Conservation (phyloP, 2,329 filamentous ascomycete species). For the Trichoderma gracile region DNA sequence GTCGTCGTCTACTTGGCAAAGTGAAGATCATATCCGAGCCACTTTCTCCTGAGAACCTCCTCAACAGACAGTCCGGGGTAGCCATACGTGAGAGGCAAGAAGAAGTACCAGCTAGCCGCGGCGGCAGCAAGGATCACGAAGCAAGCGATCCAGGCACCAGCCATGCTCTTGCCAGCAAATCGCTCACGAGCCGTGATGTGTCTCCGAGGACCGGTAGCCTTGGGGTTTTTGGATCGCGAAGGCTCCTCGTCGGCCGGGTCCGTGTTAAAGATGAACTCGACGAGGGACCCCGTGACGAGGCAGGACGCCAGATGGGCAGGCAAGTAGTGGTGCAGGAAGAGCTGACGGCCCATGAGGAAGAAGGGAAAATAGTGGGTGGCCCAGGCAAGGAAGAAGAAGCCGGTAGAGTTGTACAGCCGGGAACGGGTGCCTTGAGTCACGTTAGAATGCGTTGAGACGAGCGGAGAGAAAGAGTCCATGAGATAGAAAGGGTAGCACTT, state of each 20-base stretch:
- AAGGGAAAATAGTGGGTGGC: slow-evolving; percentile 97
- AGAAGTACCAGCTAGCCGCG: slow-evolving; percentile 84
- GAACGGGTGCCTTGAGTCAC: slow-evolving; percentile 71
- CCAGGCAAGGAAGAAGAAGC: slow-evolving; percentile 99
- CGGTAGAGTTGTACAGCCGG: slow-evolving; percentile 95
- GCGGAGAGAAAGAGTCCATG: not conserved
- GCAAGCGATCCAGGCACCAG: slow-evolving; percentile 77
- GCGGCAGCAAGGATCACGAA: slow-evolving; percentile 67
- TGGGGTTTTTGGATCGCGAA: slow-evolving; percentile 50
- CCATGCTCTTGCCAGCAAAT: slow-evolving; percentile 74
- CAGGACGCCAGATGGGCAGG: slow-evolving; percentile 90
- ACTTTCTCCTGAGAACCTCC: slow-evolving; percentile 81
- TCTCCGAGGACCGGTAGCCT: slow-evolving; percentile 48
- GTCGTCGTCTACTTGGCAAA: slow-evolving; percentile 78
- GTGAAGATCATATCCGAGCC: slow-evolving; percentile 95
- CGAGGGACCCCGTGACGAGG: slow-evolving; percentile 83
- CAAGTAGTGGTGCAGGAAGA: slow-evolving; percentile 97
- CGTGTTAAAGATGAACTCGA: slow-evolving; percentile 95
- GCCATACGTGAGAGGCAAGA: slow-evolving; percentile 92
- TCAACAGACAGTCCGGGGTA: slow-evolving; percentile 82
- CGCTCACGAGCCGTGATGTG: slow-evolving; percentile 80
- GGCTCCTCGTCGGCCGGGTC: slow-evolving; percentile 65
- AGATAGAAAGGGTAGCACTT: slow-evolving; percentile 53
- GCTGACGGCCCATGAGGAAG: slow-evolving; percentile 95
- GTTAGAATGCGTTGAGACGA: not conserved